Base-by-base conservation (phyloP, 106 monocot genomes). In the Dioscorea zingiberensis region DNA sequence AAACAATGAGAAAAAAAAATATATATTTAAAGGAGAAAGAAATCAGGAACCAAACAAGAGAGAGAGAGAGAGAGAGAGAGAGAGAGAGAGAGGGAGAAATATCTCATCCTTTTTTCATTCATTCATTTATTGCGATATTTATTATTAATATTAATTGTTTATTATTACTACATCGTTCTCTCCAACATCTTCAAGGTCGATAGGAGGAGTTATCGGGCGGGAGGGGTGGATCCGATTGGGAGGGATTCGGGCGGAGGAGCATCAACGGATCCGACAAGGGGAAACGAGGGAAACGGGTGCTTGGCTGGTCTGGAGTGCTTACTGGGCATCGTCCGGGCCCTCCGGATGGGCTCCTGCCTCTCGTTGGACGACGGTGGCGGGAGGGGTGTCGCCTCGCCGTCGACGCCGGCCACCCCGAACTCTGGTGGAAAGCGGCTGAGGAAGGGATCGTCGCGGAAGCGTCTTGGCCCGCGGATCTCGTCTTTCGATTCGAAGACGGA, bases 291-390 rank as follows among this genome's bases (percentile, higher is more conserved):
- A 21, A 13, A 44, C 44, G 44, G 54, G 27, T 74, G 73, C 58
- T 6, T 63, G 47, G 70, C 74, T 70, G 70, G 74, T 48, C 80
- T 80, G 80, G 80, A 80, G 65, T 80, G 80, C 80, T 57, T 80
- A 51, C 65, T 75, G n/a, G 54, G 45, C 27, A 70, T 80, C 22
- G 47, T 80, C 70, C 70, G 74, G 70, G 80, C 80, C 74, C 80
- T 80, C 8, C 28, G 66, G 47, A 80, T 80, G 80, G 80, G 80
- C 21, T 75, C 80, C 80, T 75, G 74, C 61, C 65, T 80, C 47
- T 80, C 80, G n/a, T 59, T 60, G 7, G 75, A 80, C 16, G 53
- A 62, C 27, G 23, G 44, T 26, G 69, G 66, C 17, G 14, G 67
- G 7, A 13, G 30, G 23, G 27, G 7, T 8, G 67, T 53, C 19